These are phyloP conservation scores for Nematodospora valgi DNA, from an alignment of 805 yeast species.

Conservation along the genomic window DNA sequence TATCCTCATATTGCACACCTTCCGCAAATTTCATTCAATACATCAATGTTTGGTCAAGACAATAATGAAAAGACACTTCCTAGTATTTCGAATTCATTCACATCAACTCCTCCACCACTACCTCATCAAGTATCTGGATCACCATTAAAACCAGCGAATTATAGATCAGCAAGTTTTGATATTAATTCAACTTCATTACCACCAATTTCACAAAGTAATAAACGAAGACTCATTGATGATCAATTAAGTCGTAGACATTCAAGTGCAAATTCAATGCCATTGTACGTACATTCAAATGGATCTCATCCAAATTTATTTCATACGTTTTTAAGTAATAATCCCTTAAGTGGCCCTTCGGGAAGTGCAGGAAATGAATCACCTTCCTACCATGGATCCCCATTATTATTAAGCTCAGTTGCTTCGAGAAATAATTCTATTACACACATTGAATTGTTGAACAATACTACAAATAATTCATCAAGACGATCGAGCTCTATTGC, in stretches of 20 bases:
- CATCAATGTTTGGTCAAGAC: constrained; percentile 30
- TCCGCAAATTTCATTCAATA: constrained; percentile 39
- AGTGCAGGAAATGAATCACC: constrained; percentile 19
- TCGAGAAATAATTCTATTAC: constrained; percentile 42
- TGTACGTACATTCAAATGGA: constrained; percentile 8
- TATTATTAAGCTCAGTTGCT: constrained; percentile 18
- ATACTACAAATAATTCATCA: constrained; percentile 16
- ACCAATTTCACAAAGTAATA: constrained; percentile 18
- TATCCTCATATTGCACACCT: too few species aligned
- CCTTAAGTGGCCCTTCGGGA: constrained; percentile 5
- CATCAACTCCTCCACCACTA: constrained; percentile 2
- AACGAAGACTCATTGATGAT: constrained; percentile 28
- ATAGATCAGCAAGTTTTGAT: constrained; percentile 26
- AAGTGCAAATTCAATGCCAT: constrained; percentile 18
- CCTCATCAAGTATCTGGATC: constrained; percentile 7
- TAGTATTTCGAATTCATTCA: constrained; percentile 1
- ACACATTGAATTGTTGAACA: constrained; percentile 22
- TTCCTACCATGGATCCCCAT: constrained; percentile 26
- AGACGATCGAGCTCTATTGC: constrained; percentile 40
- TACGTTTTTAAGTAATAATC: constrained; percentile 1
- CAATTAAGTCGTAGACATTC: constrained; percentile 23
- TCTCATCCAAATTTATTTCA: constrained; percentile 20
- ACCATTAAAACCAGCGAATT: constrained; percentile 7
- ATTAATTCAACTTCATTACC: constrained; percentile 16
- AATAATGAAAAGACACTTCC: not conserved